These are phyloP conservation scores for Podospora bellae-mahoneyi DNA, from an alignment of 495 filamentous ascomycete genomes.

Conservation along the genomic window DNA sequence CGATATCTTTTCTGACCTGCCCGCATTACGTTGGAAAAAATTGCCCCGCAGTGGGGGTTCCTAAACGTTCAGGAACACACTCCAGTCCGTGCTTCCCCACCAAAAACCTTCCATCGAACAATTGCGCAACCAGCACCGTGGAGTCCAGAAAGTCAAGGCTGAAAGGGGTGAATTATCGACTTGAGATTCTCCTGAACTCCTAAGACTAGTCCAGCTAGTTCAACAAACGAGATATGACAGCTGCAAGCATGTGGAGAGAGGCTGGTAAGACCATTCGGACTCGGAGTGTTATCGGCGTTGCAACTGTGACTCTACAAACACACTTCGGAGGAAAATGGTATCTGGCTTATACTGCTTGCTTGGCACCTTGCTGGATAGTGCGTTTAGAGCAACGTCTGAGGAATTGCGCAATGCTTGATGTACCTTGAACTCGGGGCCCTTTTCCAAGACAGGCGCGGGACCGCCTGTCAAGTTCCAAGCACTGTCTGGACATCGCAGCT, in stretches of 20 bases:
- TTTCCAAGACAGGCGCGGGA: not conserved
- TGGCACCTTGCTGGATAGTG: not conserved
- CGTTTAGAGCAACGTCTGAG: not conserved
- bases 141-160: not conserved
- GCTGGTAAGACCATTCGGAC: not conserved
- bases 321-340: not conserved
- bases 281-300: not conserved
- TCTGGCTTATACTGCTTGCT: not conserved
- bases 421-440: slow-evolving; percentile 1
- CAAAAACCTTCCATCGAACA: not conserved
- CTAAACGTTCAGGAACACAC: not conserved
- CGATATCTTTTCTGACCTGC: not conserved
- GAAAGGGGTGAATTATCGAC: not conserved
- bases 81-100: not conserved
- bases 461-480: not conserved
- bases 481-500: not conserved
- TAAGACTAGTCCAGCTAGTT: not conserved
- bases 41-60: slow-evolving; percentile 23
- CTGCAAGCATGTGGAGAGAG: not conserved
- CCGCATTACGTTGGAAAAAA: not conserved
- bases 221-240: not conserved
- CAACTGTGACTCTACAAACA: not conserved
- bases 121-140: not conserved
- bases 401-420: slow-evolving; percentile 1
- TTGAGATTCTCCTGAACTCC: not conserved